Base-by-base conservation (phyloP, 768 basidiomycete species). In the Symmetrospora coprosmae region DNA sequence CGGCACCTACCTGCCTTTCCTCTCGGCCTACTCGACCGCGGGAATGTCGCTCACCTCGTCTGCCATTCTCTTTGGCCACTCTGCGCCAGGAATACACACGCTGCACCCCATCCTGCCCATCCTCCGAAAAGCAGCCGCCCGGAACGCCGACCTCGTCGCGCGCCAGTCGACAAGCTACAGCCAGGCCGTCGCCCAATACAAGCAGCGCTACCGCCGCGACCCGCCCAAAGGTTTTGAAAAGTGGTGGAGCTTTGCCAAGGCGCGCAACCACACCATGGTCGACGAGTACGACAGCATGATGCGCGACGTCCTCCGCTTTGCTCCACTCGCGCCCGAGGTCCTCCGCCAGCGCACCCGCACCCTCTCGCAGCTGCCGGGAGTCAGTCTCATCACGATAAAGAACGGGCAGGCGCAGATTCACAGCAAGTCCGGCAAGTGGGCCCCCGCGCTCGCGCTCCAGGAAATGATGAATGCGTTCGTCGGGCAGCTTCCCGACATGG, bases 401-500 rank as follows among this genome's bases (percentile, higher is more conserved):
- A 56, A 60, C 41, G 69, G 69, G 19, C 50, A 65, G 27, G 66
- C 65, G 19, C 63, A 66, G 60, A 66, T 70, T 11, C 66, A 68
- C 39, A 64, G 65, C 17, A 67, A 67, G 62, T 63, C 61, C 38
- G 66, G 69, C 23, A 66, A 65, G 46, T 70, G 67, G 67, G 67
- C 67, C 19, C 67, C 69, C 5, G 69, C 69, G 30, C 38, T 64
- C 6, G 69, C 69, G 40, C 64, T 70, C 59, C 63, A 70, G 61
- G 63, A 68, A 60, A 70, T 70, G 69, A 63, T 70, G 25, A 56
- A 21, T 9, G 53, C 53, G 28, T 58, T 49, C 61, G 58, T 68
- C 23, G 35, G 43, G 1, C 69, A 89, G 82, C 78, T 97, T 3
- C 91, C 92, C 13, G 82, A 97, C 75, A 83, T 99, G 83, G 85